Base-by-base conservation (phyloP, 495 filamentous ascomycete species). In the Massariosphaeria phaeospora region DNA sequence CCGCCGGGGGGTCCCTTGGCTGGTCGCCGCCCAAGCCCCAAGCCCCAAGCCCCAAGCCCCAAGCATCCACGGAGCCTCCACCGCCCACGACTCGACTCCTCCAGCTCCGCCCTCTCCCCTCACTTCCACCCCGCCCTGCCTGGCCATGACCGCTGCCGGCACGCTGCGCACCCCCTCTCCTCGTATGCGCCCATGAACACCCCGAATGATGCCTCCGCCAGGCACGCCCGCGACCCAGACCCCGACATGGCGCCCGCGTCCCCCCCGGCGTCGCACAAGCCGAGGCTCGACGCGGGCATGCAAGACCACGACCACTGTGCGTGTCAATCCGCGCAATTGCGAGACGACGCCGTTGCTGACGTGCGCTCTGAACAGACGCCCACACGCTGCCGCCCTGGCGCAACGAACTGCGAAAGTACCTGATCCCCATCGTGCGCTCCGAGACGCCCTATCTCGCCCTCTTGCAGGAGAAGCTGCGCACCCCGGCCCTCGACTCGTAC, bases 401-500 rank as follows among this genome's bases (percentile, higher is more conserved):
- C 55, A 95, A 95, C 68, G 76, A 74, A 54, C 74, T 91, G 36
- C 86, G 93, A 64, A 84, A 95, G 60, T 73, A 73, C 52, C 75
- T 95, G 34, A 82, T 98, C 31, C 91, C 89, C 56, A 77, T 96
- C 36, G 80, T 97, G 24, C 83, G 93, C 68, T 91, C 84, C 85
- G 93, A 98, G 73, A 98, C 93, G 1, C 91, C 90, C 1, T 91
- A 95, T 69, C 81, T 98, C 1, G 93, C 93, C 21, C 81, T 76
- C 70, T 69, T 91, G 59, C 93, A 98, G 77, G 78, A 82, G 61
- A 81, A 36, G 43, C 52, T 62, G 38, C 68, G 67, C 15, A 60
- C 86, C 11, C 88, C 89, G 1, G 73, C 84, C 3, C 81, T 96
- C 50, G 93, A 98, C 70, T 86, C 88, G 23, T 98, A 95, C 71